Percentiles rank a stretch among this genome's conserved stretches.
Conservation (phyloP, 2,329 filamentous ascomycete species). For the Penicillium fuscoglaucum region DNA sequence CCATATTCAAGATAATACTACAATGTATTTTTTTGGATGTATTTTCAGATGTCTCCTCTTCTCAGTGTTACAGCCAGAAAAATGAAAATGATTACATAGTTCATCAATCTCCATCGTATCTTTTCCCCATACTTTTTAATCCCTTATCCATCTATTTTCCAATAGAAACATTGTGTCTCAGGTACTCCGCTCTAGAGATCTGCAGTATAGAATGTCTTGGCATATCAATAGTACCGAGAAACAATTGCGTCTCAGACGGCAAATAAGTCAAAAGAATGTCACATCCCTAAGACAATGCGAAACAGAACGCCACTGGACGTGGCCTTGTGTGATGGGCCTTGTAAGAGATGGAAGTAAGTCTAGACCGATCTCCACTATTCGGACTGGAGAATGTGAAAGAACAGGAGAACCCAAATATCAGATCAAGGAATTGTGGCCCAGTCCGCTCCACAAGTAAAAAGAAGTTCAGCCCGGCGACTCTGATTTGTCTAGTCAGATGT, state of each 20-base stretch:
- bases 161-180: not conserved
- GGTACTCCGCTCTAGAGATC: not conserved
- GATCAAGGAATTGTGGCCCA: not conserved
- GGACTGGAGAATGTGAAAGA: not conserved
- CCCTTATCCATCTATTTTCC: not conserved
- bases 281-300: not conserved
- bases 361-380: not conserved
- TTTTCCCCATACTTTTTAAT: not conserved
- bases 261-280: not conserved
- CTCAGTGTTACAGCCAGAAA: not conserved
- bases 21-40: not conserved
- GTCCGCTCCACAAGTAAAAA: not conserved
- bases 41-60: not conserved
- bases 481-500: conserved; percentile 14
- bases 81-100: not conserved
- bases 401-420: not conserved
- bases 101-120: not conserved
- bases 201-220: conserved; percentile 10
- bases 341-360: not conserved
- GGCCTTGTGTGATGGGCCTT: not conserved
- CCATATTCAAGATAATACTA: not conserved
- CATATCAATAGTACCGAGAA: not conserved
- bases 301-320: not conserved
- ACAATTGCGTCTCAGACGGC: not conserved
- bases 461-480: conserved; percentile 9